Conservation (phyloP, 192 early-diverging fungal genomes). For the Powellomyces hirtus region DNA sequence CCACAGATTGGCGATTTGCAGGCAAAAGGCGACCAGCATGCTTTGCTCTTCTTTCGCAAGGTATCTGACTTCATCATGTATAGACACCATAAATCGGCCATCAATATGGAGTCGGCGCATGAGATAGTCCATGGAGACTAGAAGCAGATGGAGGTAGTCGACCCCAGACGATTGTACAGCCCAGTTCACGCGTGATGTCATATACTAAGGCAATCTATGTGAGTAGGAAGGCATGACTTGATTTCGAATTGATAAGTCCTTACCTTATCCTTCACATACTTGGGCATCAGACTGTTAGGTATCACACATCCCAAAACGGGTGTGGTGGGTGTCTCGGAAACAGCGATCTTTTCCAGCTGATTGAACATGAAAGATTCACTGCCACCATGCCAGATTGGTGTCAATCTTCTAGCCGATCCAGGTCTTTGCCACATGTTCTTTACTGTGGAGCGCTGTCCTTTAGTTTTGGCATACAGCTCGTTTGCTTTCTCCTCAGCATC, state of each 20-base stretch:
- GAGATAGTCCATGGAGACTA: slow-evolving; percentile 85
- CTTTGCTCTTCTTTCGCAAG: slow-evolving; percentile 75
- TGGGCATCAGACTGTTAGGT: slow-evolving; percentile 71
- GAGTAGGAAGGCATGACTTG: background rate
- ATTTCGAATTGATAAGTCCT: slow-evolving; percentile 8
- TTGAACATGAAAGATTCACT: slow-evolving; percentile 96
- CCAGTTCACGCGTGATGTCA: slow-evolving; percentile 94
- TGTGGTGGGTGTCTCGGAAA: slow-evolving; percentile 68
- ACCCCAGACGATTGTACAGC: slow-evolving; percentile 97
- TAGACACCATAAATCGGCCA: slow-evolving; percentile 82
- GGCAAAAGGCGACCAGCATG: slow-evolving; percentile 71
- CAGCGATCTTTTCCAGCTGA: slow-evolving; percentile 77
- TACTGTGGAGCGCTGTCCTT: slow-evolving; percentile 59
- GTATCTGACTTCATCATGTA: slow-evolving; percentile 94
- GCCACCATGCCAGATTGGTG: slow-evolving; percentile 80
- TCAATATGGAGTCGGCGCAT: slow-evolving; percentile 73
- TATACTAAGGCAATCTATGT: slow-evolving; percentile 61
- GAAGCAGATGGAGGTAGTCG: slow-evolving; percentile 90
- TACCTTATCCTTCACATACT: slow-evolving; percentile 40
- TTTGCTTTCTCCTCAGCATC: slow-evolving; percentile 66
- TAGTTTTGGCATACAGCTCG: slow-evolving; percentile 76
- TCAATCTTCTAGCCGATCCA: background rate
- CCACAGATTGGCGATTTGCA: slow-evolving; percentile 94
- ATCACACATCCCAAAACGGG: slow-evolving; percentile 87
- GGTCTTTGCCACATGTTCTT: background rate